phyloP scores from a whole-genome alignment of 768 basidiomycete species.

The Dioszegia aurantiaca region DNA sequence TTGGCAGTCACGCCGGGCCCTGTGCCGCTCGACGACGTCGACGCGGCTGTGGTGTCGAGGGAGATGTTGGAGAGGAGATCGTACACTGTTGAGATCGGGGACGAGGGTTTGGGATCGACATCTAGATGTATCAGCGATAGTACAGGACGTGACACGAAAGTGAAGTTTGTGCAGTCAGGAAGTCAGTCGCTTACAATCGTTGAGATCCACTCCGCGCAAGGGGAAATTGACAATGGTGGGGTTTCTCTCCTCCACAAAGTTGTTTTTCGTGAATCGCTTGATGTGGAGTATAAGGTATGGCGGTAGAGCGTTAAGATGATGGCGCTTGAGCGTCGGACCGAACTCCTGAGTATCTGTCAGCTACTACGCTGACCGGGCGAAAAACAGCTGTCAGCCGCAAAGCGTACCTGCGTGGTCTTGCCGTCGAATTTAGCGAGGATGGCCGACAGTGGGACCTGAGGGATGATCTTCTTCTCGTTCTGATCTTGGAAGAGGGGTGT shows the following conservation, averaged over 20 bases:
- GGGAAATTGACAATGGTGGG: constrained; percentile 99
- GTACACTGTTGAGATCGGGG: constrained; percentile 68
- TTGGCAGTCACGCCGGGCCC: constrained; percentile 39
- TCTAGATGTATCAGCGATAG: constrained; percentile 60
- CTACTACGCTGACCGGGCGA: background rate
- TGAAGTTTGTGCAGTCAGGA: no score
- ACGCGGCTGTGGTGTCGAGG: constrained; percentile 92
- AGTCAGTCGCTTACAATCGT: no score
- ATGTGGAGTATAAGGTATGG: constrained; percentile 90
- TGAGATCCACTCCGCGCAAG: constrained; percentile 84
- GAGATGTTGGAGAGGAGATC: constrained; percentile 95
- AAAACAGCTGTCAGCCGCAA: constrained; percentile 5
- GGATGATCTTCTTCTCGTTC: constrained; percentile 97
- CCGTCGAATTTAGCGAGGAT: constrained; percentile 95
- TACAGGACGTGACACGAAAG: constrained; percentile 14
- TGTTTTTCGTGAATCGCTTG: constrained; percentile 94
- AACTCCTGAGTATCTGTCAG: constrained; percentile 66
- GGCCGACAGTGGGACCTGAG: constrained; percentile 87
- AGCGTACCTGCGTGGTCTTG: constrained; percentile 71
- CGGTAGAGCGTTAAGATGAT: constrained; percentile 83
- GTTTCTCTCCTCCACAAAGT: constrained; percentile 97
- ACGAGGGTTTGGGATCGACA: constrained; percentile 63
- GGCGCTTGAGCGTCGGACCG: constrained; percentile 73
- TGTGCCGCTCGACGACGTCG: constrained; percentile 60
- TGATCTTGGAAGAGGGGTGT: constrained; percentile 96